A percentile compares a stretch with the other conserved stretches of the same genome.
Conservation (phyloP, 345 rosid species). For the Gynandropsis gynandra region DNA sequence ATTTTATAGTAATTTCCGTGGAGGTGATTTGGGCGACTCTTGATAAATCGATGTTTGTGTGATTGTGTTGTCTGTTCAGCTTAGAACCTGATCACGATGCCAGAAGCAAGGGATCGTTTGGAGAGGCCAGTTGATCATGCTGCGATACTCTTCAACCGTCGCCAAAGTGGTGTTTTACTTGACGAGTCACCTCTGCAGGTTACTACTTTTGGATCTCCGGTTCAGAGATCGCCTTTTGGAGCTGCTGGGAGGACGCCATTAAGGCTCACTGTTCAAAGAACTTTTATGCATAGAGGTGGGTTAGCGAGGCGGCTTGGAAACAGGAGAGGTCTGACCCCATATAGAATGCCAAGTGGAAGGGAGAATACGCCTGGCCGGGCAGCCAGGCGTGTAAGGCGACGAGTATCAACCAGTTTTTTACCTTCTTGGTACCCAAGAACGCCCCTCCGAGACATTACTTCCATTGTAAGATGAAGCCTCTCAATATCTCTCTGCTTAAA, state of each 20-base stretch:
- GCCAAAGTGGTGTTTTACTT: constrained; percentile 29
- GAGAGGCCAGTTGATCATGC: constrained; percentile 47
- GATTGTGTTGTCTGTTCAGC: background rate
- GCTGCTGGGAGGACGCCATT: constrained; percentile 6
- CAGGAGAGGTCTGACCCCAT: constrained; percentile 23
- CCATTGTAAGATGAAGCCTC: constrained; percentile 45
- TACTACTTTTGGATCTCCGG: constrained; percentile 28
- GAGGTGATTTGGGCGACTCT: no score
- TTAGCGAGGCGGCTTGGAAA: constrained; percentile 33
- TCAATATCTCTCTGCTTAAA: background rate
- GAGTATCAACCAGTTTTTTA: constrained; percentile 30
- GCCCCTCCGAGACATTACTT: constrained; percentile 67
- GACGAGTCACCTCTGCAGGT: constrained; percentile 27
- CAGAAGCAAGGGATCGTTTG: constrained; percentile 67
- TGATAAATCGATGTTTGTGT: background rate
- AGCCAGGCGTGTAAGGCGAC: constrained; percentile 33
- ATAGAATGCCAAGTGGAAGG: constrained; percentile 29
- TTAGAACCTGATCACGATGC: constrained; percentile 31
- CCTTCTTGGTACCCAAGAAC: constrained; percentile 90
- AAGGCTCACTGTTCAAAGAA: constrained; percentile 12
- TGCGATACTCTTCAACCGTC: constrained; percentile 32
- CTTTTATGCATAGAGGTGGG: constrained; percentile 21
- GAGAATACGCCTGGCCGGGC: constrained; percentile 35
- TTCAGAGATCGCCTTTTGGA: constrained; percentile 14
- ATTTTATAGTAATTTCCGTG: no score